Evolutionary conservation across 1,139 yeast genomes (phyloP), one percentile per base, ranked within the genome.

Genomic region (Neolecta irregularis): DNA sequence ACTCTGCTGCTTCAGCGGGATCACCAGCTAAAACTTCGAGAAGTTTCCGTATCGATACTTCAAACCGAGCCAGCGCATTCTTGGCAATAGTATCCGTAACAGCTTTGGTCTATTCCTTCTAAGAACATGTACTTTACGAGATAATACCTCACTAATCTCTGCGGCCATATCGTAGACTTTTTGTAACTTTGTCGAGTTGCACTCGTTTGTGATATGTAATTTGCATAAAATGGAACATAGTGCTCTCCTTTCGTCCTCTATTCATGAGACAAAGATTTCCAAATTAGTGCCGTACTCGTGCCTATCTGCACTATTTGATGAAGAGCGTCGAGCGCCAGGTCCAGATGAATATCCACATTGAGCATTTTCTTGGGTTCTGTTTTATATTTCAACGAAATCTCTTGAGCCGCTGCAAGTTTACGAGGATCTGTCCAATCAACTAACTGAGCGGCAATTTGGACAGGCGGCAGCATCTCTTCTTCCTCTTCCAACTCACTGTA

Each of bases 401-500:
- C n/a, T n/a, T 16, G 9, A 1, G 21, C 11, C 12, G 20, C 68
- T 2, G 74, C 85, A 7, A 78, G 58, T 46, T 74, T 72, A 9
- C 43, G 57, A 0, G 94, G 93, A 53, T 83, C 88, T 25, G 93
- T 76, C 93, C 94, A 81, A 48, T 74, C 72, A 18, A 77, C 61
- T 32, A 85, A 55, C 49, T 79, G 93, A 44, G 76, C 85, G 21
- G 79, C 56, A 1, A 81, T 68, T n/a, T 64, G 64, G 11, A 65
- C 61, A 0, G 85, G 76, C 1, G 67, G 55, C 15, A 69, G 47
- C 11, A 17, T 12, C 16, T 33, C 24, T 13, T 44, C 50, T 30
- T 52, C 54, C 20, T 57, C 47, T 2, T 31, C 33, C 8, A 31
- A 7, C 24, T 26, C 9, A 4, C 19, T 17, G 11, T 18, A 20